Evolutionary conservation across 495 filamentous ascomycete genomes (phyloP), one percentile per base, ranked within the genome.

Genomic region (Lepidopterella palustris): DNA sequence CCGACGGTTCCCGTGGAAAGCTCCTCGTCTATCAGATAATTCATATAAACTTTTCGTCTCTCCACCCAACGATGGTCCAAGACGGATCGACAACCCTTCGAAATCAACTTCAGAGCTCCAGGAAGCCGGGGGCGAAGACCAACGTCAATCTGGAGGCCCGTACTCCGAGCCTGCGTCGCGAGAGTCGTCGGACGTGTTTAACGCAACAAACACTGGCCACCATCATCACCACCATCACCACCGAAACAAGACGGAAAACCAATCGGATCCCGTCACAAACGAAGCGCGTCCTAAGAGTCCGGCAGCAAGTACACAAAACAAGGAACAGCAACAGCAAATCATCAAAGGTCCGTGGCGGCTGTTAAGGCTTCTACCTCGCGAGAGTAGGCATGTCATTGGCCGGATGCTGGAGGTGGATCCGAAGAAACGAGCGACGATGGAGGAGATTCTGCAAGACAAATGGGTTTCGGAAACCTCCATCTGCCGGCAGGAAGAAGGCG

Each of bases 1-100:
- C 29, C 80, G 93, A 32, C 80, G 95, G 15, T 99, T 97, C 70
- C 93, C 95, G 0, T 99, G 93, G 93, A 99, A 99, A 76, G 84
- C 90, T 31, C 93, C 93, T 20, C 84, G 92, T 29, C 76, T 92
- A 66, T 88, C 86, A 10, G 93, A 99, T 74, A 96, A 92, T 70
- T 96, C 92, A 0, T 99, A 89, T 74, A 88, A 89, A 61, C 82
- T 97, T 6, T 99, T 99, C 66, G 84, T 91, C 21, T 81, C 92
- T 8, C 78, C 85, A 13, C 89, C 93, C 1, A 82, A 85, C 39
- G 65, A 70, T 5, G 73, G 75, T 28, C 70, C 76, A 15, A 72
- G 71, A 47, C 75, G 75, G 35, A 57, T 64, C 58, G 61, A 64
- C 8, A 45, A 58, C 8, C 45, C 64, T 21, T 58, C 69, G 23